Evolutionary conservation across 2,329 filamentous ascomycete genomes (phyloP), one percentile per base, ranked within the genome.

Genomic region (Ophiocordyceps sinensis): DNA sequence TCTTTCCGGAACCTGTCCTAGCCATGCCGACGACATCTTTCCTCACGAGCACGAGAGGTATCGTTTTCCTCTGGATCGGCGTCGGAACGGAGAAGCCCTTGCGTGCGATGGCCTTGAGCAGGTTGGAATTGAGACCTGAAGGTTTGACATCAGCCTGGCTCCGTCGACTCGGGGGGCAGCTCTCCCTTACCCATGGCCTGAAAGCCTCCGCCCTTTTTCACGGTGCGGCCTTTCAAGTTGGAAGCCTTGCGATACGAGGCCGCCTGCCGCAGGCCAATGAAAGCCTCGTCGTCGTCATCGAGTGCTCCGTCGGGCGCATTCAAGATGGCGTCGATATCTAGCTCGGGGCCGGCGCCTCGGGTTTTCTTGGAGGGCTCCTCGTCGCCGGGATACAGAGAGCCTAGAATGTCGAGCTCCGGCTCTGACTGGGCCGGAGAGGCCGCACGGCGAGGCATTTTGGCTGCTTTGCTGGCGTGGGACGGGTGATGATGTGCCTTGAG

Each of bases 1-100:
- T 98, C 68, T 98, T 98, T 66, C 91, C 91, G 17, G 88, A 96
- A 58, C 91, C 91, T n/a, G 93, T 98, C 49, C 93, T 75, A 8
- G 91, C 91, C 91, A 98, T 98, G 49, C 88, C 93, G 21, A 98
- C 89, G n/a, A 96, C 85, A 71, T 98, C 91, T 63, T 87, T 85
- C 41, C 82, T 77, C 46, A 93, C 84, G 51, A 96, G 70, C 42
- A 98, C 78, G 42, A 96, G 69, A 4, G 91, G 93, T 38, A 98
- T 94, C 2, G 91, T 85, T 63, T 96, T 96, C 51, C 91, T 78
- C 66, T 98, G 91, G 61, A 98, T 98, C 0, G 91, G 91, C 0
- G 91, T 98, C 4, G 93, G 93, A 3, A 96, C 85, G 1, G 83
- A 86, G 63, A 95, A 98, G 14, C 91, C 93, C 64, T 96, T 98